Conservation (phyloP, 352 stramenopile species). For the Thraustotheca clavata region DNA sequence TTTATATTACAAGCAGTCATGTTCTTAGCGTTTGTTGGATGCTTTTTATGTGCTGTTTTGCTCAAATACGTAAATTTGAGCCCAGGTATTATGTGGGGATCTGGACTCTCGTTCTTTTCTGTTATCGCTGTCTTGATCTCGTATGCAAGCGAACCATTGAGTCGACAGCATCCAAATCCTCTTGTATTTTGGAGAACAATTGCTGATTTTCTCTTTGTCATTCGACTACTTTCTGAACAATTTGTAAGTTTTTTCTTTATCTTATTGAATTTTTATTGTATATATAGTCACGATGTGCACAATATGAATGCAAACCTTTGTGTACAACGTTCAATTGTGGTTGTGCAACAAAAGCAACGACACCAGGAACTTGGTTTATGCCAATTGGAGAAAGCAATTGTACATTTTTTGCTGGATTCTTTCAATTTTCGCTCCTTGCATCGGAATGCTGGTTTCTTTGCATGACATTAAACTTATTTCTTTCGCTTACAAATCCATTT, state of each 20-base stretch:
- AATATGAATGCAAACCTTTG: conserved; percentile 56
- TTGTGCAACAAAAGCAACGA: conserved; percentile 37
- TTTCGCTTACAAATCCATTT: conserved; percentile 86
- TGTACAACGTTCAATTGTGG: conserved; percentile 72
- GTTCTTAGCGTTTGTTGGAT: conserved; percentile 36
- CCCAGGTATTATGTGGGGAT: conserved; percentile 75
- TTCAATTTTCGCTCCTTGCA: conserved; percentile 78
- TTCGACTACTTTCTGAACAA: conserved; percentile 71
- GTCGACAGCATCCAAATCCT: conserved; percentile 79
- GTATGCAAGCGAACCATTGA: conserved; percentile 68
- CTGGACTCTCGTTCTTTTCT: conserved; percentile 72
- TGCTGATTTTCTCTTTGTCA: conserved; percentile 72
- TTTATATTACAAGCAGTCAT: conserved; percentile 81
- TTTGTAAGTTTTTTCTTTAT: conserved; percentile 51
- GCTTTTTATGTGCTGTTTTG: conserved; percentile 49
- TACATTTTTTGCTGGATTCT: conserved; percentile 65
- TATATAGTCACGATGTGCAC: conserved; percentile 3
- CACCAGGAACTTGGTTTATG: conserved; percentile 13
- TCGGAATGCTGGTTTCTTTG: conserved; percentile 86
- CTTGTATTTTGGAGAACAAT: conserved; percentile 86
- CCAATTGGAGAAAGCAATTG: conserved; percentile 32
- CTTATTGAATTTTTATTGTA: conserved; percentile 25
- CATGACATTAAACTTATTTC: conserved; percentile 81
- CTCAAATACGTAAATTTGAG: conserved; percentile 72
- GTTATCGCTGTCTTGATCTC: conserved; percentile 81